Percentiles rank a stretch among this genome's conserved stretches.
phyloP scores from a whole-genome alignment of 495 filamentous ascomycete species.

The Opeltia flavorubescens region DNA sequence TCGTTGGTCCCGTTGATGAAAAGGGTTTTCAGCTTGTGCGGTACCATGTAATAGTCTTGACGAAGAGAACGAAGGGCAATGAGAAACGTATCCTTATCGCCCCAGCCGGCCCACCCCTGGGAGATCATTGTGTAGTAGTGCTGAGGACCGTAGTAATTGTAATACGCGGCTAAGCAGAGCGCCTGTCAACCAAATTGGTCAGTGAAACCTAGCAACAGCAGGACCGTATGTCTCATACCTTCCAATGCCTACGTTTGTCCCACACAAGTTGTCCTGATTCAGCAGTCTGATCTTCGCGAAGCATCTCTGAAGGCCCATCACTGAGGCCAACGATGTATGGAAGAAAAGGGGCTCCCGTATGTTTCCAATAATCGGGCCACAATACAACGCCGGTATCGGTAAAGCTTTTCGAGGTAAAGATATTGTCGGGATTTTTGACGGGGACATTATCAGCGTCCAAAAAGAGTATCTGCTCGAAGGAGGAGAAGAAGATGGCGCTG shows the following conservation, averaged over 20 bases:
- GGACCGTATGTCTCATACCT: conserved; percentile 2
- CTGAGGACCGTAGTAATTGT: conserved; percentile 16
- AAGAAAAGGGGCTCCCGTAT: conserved; percentile 10
- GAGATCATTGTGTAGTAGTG: conserved; percentile 14
- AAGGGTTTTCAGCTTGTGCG: conserved; percentile 76
- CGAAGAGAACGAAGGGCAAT: conserved; percentile 8
- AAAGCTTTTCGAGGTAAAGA: conserved; percentile 13
- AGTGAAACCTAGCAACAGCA: background rate
- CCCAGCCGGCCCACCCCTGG: conserved; percentile 14
- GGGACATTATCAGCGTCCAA: conserved; percentile 14
- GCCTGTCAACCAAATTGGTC: conserved; percentile 1
- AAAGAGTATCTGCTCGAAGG: conserved; percentile 16
- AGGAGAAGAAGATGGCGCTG: conserved; percentile 14
- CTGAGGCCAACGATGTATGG: conserved; percentile 10
- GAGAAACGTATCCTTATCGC: conserved; percentile 16
- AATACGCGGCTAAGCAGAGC: conserved; percentile 14
- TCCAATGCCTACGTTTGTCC: conserved; percentile 14
- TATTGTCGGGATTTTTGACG: conserved; percentile 10
- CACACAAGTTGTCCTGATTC: conserved; percentile 13
- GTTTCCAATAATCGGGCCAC: conserved; percentile 17
- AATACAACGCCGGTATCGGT: conserved; percentile 11
- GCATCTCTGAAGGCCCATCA: conserved; percentile 6
- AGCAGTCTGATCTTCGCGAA: conserved; percentile 4
- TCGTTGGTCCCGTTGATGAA: conserved; percentile 60
- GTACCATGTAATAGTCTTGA: conserved; percentile 10